Percentiles rank a stretch among this genome's conserved stretches.
phyloP scores from a whole-genome alignment of 1,139 yeast genomes.

The Magnusiomyces ingens region DNA sequence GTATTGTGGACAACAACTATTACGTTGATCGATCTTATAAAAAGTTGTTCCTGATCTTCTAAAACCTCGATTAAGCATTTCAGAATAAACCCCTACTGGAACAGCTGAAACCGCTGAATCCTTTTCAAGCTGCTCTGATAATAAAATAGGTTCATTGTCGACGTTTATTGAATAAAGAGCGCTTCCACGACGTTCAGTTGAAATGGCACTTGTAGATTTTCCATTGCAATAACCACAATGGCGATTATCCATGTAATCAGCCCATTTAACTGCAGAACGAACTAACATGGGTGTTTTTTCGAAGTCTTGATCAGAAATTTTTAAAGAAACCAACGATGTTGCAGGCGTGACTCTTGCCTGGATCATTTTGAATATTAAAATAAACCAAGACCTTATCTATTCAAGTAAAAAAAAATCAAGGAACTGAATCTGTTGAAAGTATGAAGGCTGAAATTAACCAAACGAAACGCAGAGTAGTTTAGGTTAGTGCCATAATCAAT shows the following conservation, averaged over 20 bases:
- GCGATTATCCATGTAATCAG: neutral
- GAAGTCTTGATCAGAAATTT: no score
- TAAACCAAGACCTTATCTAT: no score
- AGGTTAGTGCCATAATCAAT: no score
- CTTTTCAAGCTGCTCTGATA: neutral
- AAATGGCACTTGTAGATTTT: neutral
- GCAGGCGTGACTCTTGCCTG: no score
- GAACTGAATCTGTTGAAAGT: no score
- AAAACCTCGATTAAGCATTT: conserved; percentile 61
- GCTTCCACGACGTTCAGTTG: neutral
- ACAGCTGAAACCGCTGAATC: neutral
- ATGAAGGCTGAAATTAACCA: no score
- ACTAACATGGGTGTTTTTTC: neutral
- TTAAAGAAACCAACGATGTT: no score
- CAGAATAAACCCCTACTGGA: conserved; percentile 50
- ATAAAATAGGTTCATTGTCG: neutral
- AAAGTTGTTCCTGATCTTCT: conserved; percentile 71
- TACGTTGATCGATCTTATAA: conserved; percentile 64
- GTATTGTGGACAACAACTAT: conserved; percentile 77
- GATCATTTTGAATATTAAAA: no score
- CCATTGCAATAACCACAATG: conserved; percentile 14
- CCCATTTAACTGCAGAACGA: neutral
- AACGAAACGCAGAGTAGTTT: no score
- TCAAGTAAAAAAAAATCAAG: no score
- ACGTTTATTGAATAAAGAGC: neutral